phyloP scores from a whole-genome alignment of 495 filamentous ascomycete genomes.

The Xylaria palmicola region DNA sequence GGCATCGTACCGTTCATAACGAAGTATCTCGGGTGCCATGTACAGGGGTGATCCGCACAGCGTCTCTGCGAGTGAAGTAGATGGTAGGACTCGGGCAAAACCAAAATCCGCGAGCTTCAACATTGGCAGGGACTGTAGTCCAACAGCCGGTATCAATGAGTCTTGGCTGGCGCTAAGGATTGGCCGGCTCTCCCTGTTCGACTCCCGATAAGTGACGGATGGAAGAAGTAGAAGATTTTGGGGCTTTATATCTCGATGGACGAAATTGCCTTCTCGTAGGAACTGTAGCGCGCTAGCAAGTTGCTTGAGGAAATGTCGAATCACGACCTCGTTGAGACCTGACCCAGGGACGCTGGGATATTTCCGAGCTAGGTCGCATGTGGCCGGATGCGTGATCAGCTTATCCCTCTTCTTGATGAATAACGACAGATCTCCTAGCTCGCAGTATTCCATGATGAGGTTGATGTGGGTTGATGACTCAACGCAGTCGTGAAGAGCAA shows the following conservation, averaged over 20 bases:
- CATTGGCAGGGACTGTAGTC: slow-evolving; percentile 86
- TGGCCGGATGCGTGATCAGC: slow-evolving; percentile 69
- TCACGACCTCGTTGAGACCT: slow-evolving; percentile 89
- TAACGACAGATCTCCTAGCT: slow-evolving; percentile 84
- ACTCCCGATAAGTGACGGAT: slow-evolving; percentile 60
- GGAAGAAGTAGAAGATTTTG: slow-evolving; percentile 93
- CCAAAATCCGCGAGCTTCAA: slow-evolving; percentile 98
- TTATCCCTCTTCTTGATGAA: slow-evolving; percentile 93
- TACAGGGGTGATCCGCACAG: slow-evolving; percentile 97
- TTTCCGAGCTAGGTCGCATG: slow-evolving; percentile 81
- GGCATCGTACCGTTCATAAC: slow-evolving; percentile 96
- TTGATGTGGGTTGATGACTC: slow-evolving; percentile 87
- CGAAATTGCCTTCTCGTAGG: slow-evolving; percentile 76
- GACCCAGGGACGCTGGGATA: slow-evolving; percentile 80
- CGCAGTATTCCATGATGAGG: slow-evolving; percentile 97
- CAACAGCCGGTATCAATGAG: slow-evolving; percentile 75
- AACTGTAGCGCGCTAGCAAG: slow-evolving; percentile 90
- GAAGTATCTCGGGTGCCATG: slow-evolving; percentile 97
- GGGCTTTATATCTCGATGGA: slow-evolving; percentile 96
- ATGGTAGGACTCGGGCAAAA: slow-evolving; percentile 86
- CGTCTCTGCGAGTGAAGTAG: slow-evolving; percentile 89
- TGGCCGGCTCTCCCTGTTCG: slow-evolving; percentile 41
- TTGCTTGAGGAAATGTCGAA: slow-evolving; percentile 94
- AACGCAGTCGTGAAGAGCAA: slow-evolving; percentile 89
- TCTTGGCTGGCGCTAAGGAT: slow-evolving; percentile 66